Base-by-base conservation (phyloP, 805 yeast genomes). In the Saccharomycopsis lassenensis region DNA sequence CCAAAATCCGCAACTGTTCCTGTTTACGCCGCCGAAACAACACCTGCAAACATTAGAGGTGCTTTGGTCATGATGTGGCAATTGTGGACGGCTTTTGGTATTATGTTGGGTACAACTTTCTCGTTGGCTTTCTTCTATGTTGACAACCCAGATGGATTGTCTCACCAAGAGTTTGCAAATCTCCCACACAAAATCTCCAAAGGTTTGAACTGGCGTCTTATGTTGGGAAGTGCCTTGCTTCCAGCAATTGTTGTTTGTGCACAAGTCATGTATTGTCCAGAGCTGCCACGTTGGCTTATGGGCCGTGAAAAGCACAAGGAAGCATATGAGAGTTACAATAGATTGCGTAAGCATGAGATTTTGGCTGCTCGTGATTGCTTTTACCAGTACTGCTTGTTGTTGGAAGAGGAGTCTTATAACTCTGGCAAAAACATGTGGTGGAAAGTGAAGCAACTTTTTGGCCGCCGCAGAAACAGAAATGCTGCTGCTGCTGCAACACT, bases 401-500 rank as follows among this genome's bases (percentile, higher is more conserved):
- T 67, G 49, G 84, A 77, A 55, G 84, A 77, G 54, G 66, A 63
- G 30, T 63, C 78, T 2, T 54, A 61, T 46, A 36, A 15, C 11
- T 29, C 24, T 16, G 37, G 42, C n/a, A n/a, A 12, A 10, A 24
- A 21, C 22, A 65, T 67, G 38, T 52, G 50, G 48, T 58, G 53
- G 46, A 69, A 74, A 50, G 35, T 71, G 31, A 58, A 57, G 35
- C 81, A 77, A 52, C 61, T 82, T 63, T 63, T 83, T 52, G 67
- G 77, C 1, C 65, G 80, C 31, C 70, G 91, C 56, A 73, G 95
- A 63, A 82, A 81, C 56, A 71, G 94, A 58, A 79, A 84, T 52
- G 93, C 91, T 36, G 74, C 83, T 5, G 48, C 78, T 39, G 94
- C 83, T 37, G 74, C 93, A 3, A 78, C 79, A 70, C 67, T 83